Evolutionary conservation across 345 rosid species (phyloP), one percentile per base, ranked within the genome.

Genomic region (Raphanus sativus): DNA sequence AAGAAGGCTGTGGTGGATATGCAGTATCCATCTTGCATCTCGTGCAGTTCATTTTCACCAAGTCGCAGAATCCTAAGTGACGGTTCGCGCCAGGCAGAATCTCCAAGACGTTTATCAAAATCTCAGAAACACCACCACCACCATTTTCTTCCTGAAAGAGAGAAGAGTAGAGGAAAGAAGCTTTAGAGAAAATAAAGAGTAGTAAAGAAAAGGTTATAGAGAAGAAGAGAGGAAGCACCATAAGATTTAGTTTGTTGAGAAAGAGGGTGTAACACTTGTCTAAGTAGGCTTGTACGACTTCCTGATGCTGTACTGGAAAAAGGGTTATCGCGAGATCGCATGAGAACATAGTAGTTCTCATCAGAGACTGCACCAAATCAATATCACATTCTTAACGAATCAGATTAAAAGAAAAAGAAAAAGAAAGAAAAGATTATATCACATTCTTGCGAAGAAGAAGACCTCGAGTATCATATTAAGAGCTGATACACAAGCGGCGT

Each of bases 401-500:
- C 36, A 33, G 10, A 25, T 32, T n/a, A n/a, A 50, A 34, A 11
- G 4, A 24, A 0, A 8, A 50, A 54, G 25, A 8, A 24, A 1
- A 9, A 38, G 11, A 21, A 50, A 54, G 25, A 8, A 24, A 2
- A 9, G 21, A 11, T 11, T 24, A 24, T 17, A 4, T 9, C 28
- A 33, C n/a, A 64, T 11, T 38, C 10, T 38, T 38, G 56, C 21
- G 2, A 58, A 42, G 54, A 50, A 50, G 55, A 15, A 50, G 55
- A 67, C 79, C 79, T 68, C 5, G 73, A 75, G 62, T 68, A 42
- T 68, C 33, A 15, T 40, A 59, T 33, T 3, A 32, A 60, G 74
- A 75, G 62, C 69, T 59, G 68, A 67, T 29, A 30, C 62, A 60
- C 16, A 0, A 13, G 52, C 11, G 55, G 17, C 55, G 55, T 40